These are phyloP conservation scores for Psilocybe azurescens DNA, from an alignment of 768 basidiomycete species.

Conservation along the genomic window DNA sequence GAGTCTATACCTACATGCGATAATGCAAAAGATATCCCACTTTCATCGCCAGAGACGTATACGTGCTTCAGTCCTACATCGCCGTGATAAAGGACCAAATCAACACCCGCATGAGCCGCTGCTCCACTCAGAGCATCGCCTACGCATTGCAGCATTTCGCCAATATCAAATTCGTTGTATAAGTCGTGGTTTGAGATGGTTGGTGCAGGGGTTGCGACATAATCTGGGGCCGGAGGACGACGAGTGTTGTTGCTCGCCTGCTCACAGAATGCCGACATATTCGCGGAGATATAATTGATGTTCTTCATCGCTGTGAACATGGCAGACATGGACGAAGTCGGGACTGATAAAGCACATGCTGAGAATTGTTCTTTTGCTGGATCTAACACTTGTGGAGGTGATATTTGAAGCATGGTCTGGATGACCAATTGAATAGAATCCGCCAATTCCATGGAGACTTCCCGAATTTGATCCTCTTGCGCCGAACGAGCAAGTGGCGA, in stretches of 20 bases:
- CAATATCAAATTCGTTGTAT: slow-evolving; percentile 86
- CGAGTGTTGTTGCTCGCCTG: not conserved
- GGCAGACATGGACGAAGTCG: slow-evolving; percentile 86
- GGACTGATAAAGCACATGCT: slow-evolving; percentile 85
- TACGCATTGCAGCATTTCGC: slow-evolving; percentile 87
- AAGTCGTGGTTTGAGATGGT: slow-evolving; percentile 5
- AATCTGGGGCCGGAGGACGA: slow-evolving; percentile 13
- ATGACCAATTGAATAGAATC: slow-evolving; percentile 91
- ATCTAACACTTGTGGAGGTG: slow-evolving; percentile 89
- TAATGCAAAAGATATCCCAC: slow-evolving; percentile 79
- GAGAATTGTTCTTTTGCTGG: slow-evolving; percentile 94
- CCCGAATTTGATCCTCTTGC: slow-evolving; percentile 51
- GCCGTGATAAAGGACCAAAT: slow-evolving; percentile 89
- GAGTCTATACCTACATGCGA: slow-evolving; percentile 71
- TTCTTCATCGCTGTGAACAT: slow-evolving; percentile 93
- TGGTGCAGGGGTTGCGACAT: slow-evolving; percentile 7
- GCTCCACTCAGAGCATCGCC: slow-evolving; percentile 88
- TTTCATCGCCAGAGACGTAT: slow-evolving; percentile 84
- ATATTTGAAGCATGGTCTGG: slow-evolving; percentile 89
- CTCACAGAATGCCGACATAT: slow-evolving; percentile 63
- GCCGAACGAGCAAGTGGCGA: slow-evolving; percentile 26
- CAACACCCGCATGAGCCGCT: slow-evolving; percentile 84
- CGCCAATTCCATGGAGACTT: slow-evolving; percentile 86
- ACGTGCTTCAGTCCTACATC: slow-evolving; percentile 90
- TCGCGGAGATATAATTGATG: slow-evolving; percentile 92